phyloP scores from a whole-genome alignment of 2,329 filamentous ascomycete species.

The Monosporascus sp. region DNA sequence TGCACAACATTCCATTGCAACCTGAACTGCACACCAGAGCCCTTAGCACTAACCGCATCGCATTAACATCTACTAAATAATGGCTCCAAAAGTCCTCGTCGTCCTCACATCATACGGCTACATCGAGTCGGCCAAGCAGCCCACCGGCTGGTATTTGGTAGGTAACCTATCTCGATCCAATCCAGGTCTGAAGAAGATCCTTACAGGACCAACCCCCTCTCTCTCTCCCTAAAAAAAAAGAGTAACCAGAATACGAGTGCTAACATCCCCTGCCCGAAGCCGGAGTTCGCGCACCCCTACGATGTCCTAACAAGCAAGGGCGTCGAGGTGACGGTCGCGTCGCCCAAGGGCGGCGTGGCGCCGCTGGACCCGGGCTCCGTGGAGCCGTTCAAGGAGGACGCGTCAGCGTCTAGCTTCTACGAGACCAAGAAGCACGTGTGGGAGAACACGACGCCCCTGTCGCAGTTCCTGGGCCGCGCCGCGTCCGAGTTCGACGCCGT shows the following conservation, averaged over 20 bases:
- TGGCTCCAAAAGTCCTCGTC: slow-evolving; percentile 61
- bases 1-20: too few species aligned
- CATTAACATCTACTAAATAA: slow-evolving; percentile 16
- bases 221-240: neutral
- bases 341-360: slow-evolving; percentile 55
- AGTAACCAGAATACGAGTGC: neutral
- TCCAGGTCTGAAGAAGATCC: neutral
- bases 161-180: slow-evolving; percentile 7
- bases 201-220: too few species aligned
- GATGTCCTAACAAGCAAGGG: slow-evolving; percentile 47
- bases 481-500: slow-evolving; percentile 58
- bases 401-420: slow-evolving; percentile 48
- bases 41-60: too few species aligned
- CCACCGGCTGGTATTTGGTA: slow-evolving; percentile 69
- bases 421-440: slow-evolving; percentile 53
- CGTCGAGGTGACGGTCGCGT: slow-evolving; percentile 52
- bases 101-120: slow-evolving; percentile 60
- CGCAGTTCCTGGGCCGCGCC: slow-evolving; percentile 46
- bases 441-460: slow-evolving; percentile 57
- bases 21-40: too few species aligned
- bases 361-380: slow-evolving; percentile 58
- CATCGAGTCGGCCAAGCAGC: slow-evolving; percentile 44
- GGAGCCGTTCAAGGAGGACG: slow-evolving; percentile 49
- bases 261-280: slow-evolving; percentile 28
- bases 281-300: slow-evolving; percentile 62